Evolutionary conservation across 192 early-diverging fungal species (phyloP).

Genomic region (Pilaira anomala): DNA sequence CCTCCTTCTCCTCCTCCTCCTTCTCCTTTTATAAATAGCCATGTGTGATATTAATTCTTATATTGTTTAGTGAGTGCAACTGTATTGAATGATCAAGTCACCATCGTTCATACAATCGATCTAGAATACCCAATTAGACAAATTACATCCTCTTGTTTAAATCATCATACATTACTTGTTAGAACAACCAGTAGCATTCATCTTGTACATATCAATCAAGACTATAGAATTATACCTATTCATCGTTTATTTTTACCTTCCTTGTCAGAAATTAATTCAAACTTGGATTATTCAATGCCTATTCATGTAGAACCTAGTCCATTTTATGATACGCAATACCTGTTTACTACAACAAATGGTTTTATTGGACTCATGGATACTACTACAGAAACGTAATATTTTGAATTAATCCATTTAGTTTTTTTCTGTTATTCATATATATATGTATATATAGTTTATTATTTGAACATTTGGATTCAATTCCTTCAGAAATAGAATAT

Average conservation of each 20-base stretch:
- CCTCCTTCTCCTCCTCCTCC: too few species aligned
- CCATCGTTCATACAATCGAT: background rate
- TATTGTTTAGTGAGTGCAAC: background rate
- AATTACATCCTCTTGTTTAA: background rate
- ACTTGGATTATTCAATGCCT: background rate
- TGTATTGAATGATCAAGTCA: background rate
- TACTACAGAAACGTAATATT: background rate
- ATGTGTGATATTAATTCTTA: background rate
- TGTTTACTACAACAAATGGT: background rate
- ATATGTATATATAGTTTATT: background rate
- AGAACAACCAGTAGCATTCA: background rate
- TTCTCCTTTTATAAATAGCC: too few species aligned
- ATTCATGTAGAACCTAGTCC: background rate
- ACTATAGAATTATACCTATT: background rate
- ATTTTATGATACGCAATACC: background rate
- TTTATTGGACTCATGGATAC: background rate
- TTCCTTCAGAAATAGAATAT: background rate
- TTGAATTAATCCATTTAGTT: background rate
- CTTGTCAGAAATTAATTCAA: background rate
- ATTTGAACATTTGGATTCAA: background rate
- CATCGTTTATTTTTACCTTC: background rate
- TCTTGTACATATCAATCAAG: background rate
- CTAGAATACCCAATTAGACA: background rate
- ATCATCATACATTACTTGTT: background rate
- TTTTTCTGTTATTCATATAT: background rate